These are phyloP conservation scores for Phytophthora sansomeana DNA, from an alignment of 352 stramenopile species.

Conservation along the genomic window DNA sequence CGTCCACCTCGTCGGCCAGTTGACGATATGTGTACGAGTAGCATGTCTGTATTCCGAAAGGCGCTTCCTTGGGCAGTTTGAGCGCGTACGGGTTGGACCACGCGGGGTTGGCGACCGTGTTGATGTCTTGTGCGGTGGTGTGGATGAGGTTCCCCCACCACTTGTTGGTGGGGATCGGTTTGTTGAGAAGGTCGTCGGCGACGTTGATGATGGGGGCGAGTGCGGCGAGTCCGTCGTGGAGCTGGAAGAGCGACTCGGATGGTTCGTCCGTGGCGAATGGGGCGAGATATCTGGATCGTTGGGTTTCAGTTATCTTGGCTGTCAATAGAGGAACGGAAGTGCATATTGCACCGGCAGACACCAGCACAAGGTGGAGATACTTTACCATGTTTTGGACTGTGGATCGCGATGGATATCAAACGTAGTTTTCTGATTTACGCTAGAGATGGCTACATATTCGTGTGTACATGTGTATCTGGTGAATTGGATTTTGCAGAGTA, in stretches of 20 bases:
- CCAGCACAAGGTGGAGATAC: background rate
- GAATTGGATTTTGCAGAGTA: no score
- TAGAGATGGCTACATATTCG: no score
- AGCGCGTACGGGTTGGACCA: conserved; percentile 74
- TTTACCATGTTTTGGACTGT: no score
- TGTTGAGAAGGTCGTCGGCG: conserved; percentile 30
- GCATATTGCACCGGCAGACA: background rate
- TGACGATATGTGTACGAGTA: no score
- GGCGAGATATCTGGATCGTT: background rate
- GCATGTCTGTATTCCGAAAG: no score
- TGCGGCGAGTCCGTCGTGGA: conserved; percentile 39
- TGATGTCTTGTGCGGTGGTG: conserved; percentile 47
- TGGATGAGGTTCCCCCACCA: conserved; percentile 79
- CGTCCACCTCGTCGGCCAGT: no score
- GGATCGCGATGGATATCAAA: no score
- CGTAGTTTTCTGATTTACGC: no score
- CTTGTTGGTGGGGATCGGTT: conserved; percentile 66
- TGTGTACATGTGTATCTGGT: no score
- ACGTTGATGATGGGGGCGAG: conserved; percentile 55
- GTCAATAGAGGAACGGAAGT: background rate
- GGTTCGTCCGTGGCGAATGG: conserved; percentile 31
- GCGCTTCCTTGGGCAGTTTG: no score
- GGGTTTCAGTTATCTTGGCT: background rate
- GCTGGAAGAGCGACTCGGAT: conserved; percentile 44
- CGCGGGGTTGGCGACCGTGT: conserved; percentile 47